These are phyloP conservation scores for Gracilaria vermiculophylla DNA, from an alignment of 23 red algal species.

Conservation along the genomic window DNA sequence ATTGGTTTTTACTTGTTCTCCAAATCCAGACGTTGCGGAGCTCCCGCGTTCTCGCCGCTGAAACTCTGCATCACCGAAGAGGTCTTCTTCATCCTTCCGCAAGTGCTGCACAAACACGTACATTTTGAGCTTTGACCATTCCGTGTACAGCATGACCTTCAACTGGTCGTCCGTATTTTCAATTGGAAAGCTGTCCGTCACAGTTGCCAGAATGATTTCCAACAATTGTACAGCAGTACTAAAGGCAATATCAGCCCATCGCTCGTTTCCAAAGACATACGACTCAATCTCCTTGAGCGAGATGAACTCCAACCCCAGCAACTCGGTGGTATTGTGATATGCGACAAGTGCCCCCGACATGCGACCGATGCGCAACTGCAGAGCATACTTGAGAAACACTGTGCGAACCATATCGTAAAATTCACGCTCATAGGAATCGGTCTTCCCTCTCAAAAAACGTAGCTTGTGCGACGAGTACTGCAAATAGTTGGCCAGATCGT, in stretches of 20 bases:
- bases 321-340: conserved; percentile 80
- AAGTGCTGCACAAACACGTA: conserved; percentile 53
- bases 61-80: conserved; percentile 26
- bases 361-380: conserved; percentile 90
- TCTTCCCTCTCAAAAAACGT: conserved; percentile 58
- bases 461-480: conserved; percentile 11
- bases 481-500: conserved; percentile 74
- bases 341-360: conserved; percentile 87
- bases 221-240: conserved; percentile 11
- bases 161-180: neutral
- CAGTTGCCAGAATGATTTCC: conserved; percentile 4
- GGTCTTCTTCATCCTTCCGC: neutral
- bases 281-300: conserved; percentile 82
- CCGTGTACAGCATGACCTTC: conserved; percentile 52
- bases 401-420: conserved; percentile 95
- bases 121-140: conserved; percentile 45
- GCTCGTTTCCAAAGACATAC: conserved; percentile 82
- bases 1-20: neutral
- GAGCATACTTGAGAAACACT: conserved; percentile 93
- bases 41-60: neutral
- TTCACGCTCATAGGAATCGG: conserved; percentile 88
- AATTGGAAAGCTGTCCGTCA: neutral
- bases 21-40: neutral
- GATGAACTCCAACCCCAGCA: conserved; percentile 84
- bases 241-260: conserved; percentile 71